Percentiles rank a stretch among this genome's conserved stretches.
Conservation (phyloP, 2,329 filamentous ascomycete species). For the Talaromyces albobiverticillius region DNA sequence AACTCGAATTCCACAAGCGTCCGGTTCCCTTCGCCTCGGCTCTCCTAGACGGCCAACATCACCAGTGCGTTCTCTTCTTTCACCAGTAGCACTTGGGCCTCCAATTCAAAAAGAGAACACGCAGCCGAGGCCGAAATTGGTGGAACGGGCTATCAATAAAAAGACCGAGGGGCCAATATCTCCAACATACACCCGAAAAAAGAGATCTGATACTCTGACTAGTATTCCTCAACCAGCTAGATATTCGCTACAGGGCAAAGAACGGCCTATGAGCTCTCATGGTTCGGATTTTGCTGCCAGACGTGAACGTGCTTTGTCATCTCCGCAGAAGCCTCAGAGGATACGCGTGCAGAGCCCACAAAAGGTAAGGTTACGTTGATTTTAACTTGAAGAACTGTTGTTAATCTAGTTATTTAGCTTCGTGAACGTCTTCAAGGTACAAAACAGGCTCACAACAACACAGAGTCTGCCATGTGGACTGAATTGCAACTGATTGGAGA, state of each 20-base stretch:
- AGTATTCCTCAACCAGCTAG: conserved; percentile 48
- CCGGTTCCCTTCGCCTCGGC: background rate
- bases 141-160: conserved; percentile 32
- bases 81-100: conserved; percentile 31
- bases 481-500: conserved; percentile 78
- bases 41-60: conserved; percentile 31
- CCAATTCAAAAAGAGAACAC: conserved; percentile 41
- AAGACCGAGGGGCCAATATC: conserved; percentile 31
- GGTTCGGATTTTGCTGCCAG: conserved; percentile 26
- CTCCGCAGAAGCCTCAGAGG: conserved; percentile 69
- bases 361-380: conserved; percentile 48
- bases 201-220: conserved; percentile 43
- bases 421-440: conserved; percentile 83
- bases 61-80: conserved; percentile 30
- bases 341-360: conserved; percentile 64
- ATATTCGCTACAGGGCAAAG: conserved; percentile 28
- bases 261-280: conserved; percentile 30
- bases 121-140: conserved; percentile 30
- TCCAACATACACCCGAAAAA: conserved; percentile 39
- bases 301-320: conserved; percentile 52
- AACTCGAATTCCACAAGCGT: conserved; percentile 12
- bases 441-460: conserved; percentile 68
- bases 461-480: conserved; percentile 66
- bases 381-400: background rate
- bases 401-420: conserved; percentile 34